These are phyloP conservation scores for Neostapfia colusana DNA, from an alignment of 176 grass and related monocot species.

Conservation along the genomic window DNA sequence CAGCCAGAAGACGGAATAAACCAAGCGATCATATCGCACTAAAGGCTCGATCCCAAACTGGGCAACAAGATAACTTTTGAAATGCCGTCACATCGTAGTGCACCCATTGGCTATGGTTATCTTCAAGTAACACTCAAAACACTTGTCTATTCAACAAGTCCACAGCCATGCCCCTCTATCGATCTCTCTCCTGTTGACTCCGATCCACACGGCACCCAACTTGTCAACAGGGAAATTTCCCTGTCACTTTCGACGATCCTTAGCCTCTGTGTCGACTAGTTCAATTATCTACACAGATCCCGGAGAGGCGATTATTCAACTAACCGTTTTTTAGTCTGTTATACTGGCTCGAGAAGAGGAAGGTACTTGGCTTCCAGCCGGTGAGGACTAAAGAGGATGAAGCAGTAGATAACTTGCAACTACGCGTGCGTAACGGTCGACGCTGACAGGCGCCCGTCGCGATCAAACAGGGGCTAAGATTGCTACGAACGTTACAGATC, in stretches of 20 bases:
- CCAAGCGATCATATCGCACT: constrained; percentile 24
- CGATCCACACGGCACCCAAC: constrained; percentile 6
- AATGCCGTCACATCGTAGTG: not conserved
- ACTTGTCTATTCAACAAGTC: not conserved
- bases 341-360: not conserved
- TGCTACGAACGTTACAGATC: not conserved
- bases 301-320: too few species aligned
- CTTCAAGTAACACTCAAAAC: constrained; percentile 1
- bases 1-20: constrained; percentile 36
- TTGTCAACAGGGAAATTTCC: constrained; percentile 9
- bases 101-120: not conserved
- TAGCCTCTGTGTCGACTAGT: not conserved
- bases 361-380: not conserved
- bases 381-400: too few species aligned
- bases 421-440: not conserved
- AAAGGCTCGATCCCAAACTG: not conserved
- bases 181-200: constrained; percentile 1
- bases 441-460: constrained; percentile 2
- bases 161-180: constrained; percentile 24
- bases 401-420: not conserved
- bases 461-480: not conserved
- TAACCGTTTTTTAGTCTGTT: not conserved
- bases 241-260: not conserved
- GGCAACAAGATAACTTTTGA: not conserved
- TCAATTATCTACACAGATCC: not conserved